These are phyloP conservation scores for Bromus sterilis DNA, from an alignment of 176 grass and related monocot species.

Conservation along the genomic window DNA sequence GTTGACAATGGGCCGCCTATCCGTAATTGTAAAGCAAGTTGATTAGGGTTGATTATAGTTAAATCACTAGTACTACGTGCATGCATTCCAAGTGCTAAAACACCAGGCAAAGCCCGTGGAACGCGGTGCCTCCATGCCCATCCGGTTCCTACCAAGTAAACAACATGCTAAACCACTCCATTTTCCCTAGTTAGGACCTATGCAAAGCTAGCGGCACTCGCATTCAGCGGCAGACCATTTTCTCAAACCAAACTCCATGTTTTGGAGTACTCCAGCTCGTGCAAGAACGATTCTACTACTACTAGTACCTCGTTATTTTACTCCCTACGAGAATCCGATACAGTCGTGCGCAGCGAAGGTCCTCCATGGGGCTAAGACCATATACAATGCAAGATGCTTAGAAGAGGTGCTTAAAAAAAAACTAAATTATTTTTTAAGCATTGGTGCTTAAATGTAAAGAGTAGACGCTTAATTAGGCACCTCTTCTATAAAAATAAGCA, in stretches of 20 bases:
- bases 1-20: not conserved
- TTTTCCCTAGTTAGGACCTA: not conserved
- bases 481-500: too few relatives aligned
- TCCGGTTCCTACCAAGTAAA: not conserved
- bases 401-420: too few relatives aligned
- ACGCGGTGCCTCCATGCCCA: not conserved
- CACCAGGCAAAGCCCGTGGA: conserved; percentile 10
- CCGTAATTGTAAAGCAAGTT: not conserved
- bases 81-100: not conserved
- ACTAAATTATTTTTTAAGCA: too few relatives aligned
- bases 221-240: not conserved
- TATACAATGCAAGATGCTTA: too few relatives aligned
- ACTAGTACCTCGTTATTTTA: not conserved
- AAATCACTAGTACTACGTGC: not conserved
- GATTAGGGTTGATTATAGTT: not conserved
- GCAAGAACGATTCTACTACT: not conserved
- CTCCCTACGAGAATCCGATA: not conserved
- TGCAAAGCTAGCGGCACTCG: not conserved
- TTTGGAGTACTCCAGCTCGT: not conserved
- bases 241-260: not conserved
- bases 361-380: too few relatives aligned
- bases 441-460: too few relatives aligned
- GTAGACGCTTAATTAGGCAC: too few relatives aligned
- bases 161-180: not conserved
- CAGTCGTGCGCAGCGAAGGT: not conserved